Evolutionary conservation across 768 basidiomycete species (phyloP), one percentile per base, ranked within the genome.

Genomic region (Leccinum disarticulatum): DNA sequence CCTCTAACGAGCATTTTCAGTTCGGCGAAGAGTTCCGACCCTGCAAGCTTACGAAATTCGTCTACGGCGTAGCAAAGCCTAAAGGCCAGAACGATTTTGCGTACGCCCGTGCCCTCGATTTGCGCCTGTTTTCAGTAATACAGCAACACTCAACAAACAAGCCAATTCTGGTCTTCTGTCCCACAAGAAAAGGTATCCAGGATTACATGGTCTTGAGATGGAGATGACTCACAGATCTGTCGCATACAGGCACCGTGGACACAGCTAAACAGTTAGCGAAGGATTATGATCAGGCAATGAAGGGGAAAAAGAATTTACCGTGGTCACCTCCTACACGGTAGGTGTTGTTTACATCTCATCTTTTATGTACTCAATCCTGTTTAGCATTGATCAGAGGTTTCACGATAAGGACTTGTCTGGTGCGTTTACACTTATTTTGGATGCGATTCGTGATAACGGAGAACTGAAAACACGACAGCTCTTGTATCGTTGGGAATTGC

Each of bases 21-120:
- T 98, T 99, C 62, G 94, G 92, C 10, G 94, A 98, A 68, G 89
- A 91, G 56, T 98, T 86, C 68, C 81, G 96, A 28, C 94, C 96
- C 2, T 95, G 94, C 75, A 86, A 85, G 67, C 80, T 96, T 6
- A 83, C 79, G 3, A 82, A 87, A 54, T 77, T 84, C 65, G 90
- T 97, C 10, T 82, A 91, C 63, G 88, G 89, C 2, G 83, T 91
- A 61, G 78, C 81, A 22, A 83, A 86, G 43, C 72, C 77, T 43
- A 85, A 79, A 62, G 79, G 80, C 51, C 81, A 84, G 55, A 96
- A 95, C 65, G 91, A 93, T 62, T 95, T 93, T 68, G 80, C 80
- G 14, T 95, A 94, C 68, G 80, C 81, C 3, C 83, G 81, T 59
- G 79, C 75, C 5, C 80, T 98, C 13, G 91, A 95, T 69, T 81